A percentile compares a stretch with the other conserved stretches of the same genome.
Evolutionary conservation across 163 green algal species (phyloP).

Genomic region (Volvox carteri): DNA sequence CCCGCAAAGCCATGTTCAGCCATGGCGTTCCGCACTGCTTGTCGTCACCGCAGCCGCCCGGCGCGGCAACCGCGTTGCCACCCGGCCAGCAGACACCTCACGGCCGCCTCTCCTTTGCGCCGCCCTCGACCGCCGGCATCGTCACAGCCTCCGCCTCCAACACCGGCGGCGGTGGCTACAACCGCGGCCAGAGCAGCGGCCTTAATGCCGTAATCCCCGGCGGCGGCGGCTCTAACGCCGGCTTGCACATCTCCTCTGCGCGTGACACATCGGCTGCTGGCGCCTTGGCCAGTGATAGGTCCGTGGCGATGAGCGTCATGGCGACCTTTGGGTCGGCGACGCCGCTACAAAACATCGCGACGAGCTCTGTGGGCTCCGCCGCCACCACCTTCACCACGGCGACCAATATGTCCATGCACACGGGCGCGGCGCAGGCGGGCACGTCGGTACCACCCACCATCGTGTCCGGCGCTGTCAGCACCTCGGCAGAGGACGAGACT

Average conservation of each 20-base stretch:
- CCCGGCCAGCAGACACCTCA: background rate
- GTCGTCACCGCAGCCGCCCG: background rate
- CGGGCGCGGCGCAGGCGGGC: conserved; percentile 40
- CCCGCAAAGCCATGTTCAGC: conserved; percentile 8
- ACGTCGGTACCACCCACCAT: conserved; percentile 43
- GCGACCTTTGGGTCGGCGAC: conserved; percentile 40
- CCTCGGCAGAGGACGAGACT: conserved; percentile 31
- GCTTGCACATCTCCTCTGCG: background rate
- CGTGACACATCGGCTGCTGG: background rate
- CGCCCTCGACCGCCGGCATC: background rate
- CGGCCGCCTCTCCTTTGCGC: background rate
- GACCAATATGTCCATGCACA: conserved; percentile 52
- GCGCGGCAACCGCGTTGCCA: background rate
- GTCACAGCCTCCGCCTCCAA: background rate
- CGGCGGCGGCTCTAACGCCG: background rate
- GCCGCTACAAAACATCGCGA: conserved; percentile 51
- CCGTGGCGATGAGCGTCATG: conserved; percentile 5
- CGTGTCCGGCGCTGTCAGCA: conserved; percentile 48
- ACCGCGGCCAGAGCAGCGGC: conserved; percentile 33
- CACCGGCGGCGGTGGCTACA: background rate
- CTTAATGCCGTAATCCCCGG: background rate
- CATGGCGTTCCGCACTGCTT: conserved; percentile 13
- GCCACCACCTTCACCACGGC: conserved; percentile 52
- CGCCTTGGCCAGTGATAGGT: background rate
- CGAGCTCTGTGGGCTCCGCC: conserved; percentile 31